Evolutionary conservation across 352 stramenopile genomes (phyloP), one percentile per base, ranked within the genome.

Genomic region (Globisporangium takayamanum): DNA sequence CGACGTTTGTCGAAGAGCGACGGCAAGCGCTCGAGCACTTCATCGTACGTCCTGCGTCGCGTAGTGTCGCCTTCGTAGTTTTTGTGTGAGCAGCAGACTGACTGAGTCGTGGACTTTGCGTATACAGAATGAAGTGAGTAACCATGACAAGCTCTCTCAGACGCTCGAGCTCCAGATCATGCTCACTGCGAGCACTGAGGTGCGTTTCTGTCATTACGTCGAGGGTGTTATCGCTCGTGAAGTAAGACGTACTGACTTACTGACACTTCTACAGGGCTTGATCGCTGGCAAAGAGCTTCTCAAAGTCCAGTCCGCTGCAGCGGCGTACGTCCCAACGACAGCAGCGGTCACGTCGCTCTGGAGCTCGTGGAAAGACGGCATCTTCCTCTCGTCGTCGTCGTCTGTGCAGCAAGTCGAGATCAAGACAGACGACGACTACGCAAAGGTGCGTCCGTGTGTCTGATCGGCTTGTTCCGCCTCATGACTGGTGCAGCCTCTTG

Each of bases 1-100:
- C 83, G 15, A 92, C 83, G 4, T 96, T 96, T 64, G 82, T 96
- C 30, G 84, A 95, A 74, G 86, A 94, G 60, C 76, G 88, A 45
- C 80, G 84, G 18, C 84, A 94, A 73, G 85, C 82, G 0, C 68
- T 96, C 12, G 85, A 96, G 48, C 81, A 94, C 57, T 96, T 94
- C 53, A 91, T 96, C 58, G 84, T 95, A 51, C 50, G 76, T 53
- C 15, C 3, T 20, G 5, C 26, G n/a, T 30, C 26, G 33, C 20
- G 3, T n/a, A 2, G 10, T 11, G 1, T 10, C 22, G 44, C 44
- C 20, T 1, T 11, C 18, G 16, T 8, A 25, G 16, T 49, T 3
- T 26, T 10, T 26, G 16, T 26, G 16, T 49, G 10, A 37, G 3
- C 12, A 10, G 10, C n/a, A 15, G 2, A 30, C 33, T 15, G 7